A percentile compares a stretch with the other conserved stretches of the same genome.
These are phyloP conservation scores for Malassezia arunalokei DNA, from an alignment of 1,284 basidiomycete genomes.

Conservation along the genomic window DNA sequence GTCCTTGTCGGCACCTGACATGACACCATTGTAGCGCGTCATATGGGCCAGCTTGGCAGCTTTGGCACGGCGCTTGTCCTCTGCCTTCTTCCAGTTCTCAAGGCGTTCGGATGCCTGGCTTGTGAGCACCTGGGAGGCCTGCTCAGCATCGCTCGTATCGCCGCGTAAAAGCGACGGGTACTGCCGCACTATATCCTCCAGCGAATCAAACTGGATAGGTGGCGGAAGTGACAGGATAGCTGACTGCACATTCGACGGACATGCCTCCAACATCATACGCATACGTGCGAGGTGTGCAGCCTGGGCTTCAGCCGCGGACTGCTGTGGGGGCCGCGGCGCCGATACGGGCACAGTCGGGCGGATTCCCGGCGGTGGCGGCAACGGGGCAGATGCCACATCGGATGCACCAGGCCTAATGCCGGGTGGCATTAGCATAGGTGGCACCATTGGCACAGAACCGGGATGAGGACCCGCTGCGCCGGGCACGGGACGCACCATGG, in stretches of 20 bases:
- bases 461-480: not conserved
- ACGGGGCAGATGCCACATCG: not conserved
- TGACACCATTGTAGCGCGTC: conserved; percentile 92
- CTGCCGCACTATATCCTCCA: conserved; percentile 30
- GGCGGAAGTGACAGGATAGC: conserved; percentile 36
- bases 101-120: conserved; percentile 24
- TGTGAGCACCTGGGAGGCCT: conserved; percentile 31
- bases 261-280: conserved; percentile 34
- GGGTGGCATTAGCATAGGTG: not conserved
- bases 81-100: conserved; percentile 25
- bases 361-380: not conserved
- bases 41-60: conserved; percentile 49
- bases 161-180: conserved; percentile 28
- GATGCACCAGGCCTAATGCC: not conserved
- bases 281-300: conserved; percentile 37
- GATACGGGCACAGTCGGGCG: not conserved
- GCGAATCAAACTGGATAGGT: conserved; percentile 40
- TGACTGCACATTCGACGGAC: conserved; percentile 33
- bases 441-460: not conserved
- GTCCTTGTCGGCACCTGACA: conserved; percentile 98
- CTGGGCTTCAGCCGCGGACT: conserved; percentile 5
- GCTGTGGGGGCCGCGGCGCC: conserved; percentile 13
- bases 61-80: conserved; percentile 28
- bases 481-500: not conserved
- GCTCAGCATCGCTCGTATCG: conserved; percentile 21